Evolutionary conservation across 129 eudicot genomes (phyloP).

Genomic region (Flaveria bidentis): DNA sequence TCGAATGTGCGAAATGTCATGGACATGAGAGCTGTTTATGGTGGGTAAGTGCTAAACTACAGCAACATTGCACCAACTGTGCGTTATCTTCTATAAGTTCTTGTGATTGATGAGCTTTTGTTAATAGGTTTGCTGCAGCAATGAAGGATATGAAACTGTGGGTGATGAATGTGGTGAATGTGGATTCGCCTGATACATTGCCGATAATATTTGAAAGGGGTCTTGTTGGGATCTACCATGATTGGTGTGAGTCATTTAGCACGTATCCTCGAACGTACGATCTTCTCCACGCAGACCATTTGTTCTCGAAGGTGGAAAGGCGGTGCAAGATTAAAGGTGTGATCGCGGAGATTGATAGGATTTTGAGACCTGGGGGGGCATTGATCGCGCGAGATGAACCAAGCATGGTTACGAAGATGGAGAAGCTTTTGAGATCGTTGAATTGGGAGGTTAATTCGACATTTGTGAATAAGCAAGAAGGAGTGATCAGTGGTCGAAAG

Average conservation of each 20-base stretch:
- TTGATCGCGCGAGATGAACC: conserved; percentile 74
- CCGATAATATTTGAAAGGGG: conserved; percentile 80
- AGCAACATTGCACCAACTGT: background rate
- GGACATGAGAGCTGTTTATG: conserved; percentile 96
- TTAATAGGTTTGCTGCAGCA: conserved; percentile 75
- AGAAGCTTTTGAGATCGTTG: conserved; percentile 57
- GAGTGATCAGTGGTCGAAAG: conserved; percentile 65
- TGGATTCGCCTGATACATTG: conserved; percentile 76
- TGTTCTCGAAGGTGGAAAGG: conserved; percentile 55
- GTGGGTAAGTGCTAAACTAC: conserved; percentile 53
- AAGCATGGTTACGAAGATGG: conserved; percentile 48
- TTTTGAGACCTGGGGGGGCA: conserved; percentile 72
- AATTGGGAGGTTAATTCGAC: conserved; percentile 70
- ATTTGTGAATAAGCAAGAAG: conserved; percentile 54
- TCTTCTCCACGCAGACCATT: conserved; percentile 82
- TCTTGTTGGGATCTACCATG: conserved; percentile 80
- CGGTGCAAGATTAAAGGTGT: conserved; percentile 63
- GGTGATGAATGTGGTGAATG: conserved; percentile 84
- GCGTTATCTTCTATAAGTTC: conserved; percentile 4
- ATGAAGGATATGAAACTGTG: conserved; percentile 67
- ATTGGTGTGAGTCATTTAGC: conserved; percentile 89
- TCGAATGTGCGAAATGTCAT: conserved; percentile 68
- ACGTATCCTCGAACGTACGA: conserved; percentile 83
- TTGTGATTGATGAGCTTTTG: background rate
- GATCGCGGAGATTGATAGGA: conserved; percentile 70